Percentiles rank a stretch among this genome's conserved stretches.
These are phyloP conservation scores for Skeletonema menzelii DNA, from an alignment of 108 stramenopile species.

Conservation along the genomic window DNA sequence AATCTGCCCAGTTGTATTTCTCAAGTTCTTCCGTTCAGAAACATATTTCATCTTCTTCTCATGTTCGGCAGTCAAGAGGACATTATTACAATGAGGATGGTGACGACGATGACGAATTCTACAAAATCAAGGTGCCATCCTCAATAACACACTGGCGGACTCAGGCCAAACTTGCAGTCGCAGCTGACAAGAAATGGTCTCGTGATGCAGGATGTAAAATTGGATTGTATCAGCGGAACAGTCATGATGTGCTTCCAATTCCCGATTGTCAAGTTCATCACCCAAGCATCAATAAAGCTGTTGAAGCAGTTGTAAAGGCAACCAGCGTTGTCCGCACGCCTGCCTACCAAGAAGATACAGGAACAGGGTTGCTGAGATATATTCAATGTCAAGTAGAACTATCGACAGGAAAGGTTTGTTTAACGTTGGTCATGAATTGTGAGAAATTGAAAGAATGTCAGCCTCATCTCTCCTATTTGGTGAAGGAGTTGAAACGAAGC, in stretches of 20 bases:
- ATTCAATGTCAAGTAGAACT: conserved; percentile 87
- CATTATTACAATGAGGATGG: conserved; percentile 25
- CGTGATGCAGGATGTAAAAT: conserved; percentile 64
- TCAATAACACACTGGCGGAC: conserved; percentile 69
- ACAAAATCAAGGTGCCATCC: conserved; percentile 64
- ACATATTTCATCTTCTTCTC: conserved; percentile 41
- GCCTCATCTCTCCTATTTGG: conserved; percentile 61
- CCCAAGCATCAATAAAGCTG: conserved; percentile 86
- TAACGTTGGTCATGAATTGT: conserved; percentile 92
- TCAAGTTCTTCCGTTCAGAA: conserved; percentile 64
- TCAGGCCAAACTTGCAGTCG: conserved; percentile 82
- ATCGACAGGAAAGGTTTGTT: conserved; percentile 69
- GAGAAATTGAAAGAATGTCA: conserved; percentile 70
- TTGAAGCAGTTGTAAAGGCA: conserved; percentile 55
- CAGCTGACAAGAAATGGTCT: conserved; percentile 62
- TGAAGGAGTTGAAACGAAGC: conserved; percentile 62
- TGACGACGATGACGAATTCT: conserved; percentile 64
- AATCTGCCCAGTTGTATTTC: conserved; percentile 77
- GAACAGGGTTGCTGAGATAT: conserved; percentile 71
- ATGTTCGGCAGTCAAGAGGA: conserved; percentile 24
- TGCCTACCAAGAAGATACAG: conserved; percentile 59
- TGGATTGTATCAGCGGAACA: conserved; percentile 86
- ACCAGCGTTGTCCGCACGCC: conserved; percentile 65
- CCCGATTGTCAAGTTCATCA: conserved; percentile 94
- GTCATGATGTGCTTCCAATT: conserved; percentile 83